These are phyloP conservation scores for Nakaseomyces bracarensis DNA, from an alignment of 1,139 yeast species.

Conservation along the genomic window DNA sequence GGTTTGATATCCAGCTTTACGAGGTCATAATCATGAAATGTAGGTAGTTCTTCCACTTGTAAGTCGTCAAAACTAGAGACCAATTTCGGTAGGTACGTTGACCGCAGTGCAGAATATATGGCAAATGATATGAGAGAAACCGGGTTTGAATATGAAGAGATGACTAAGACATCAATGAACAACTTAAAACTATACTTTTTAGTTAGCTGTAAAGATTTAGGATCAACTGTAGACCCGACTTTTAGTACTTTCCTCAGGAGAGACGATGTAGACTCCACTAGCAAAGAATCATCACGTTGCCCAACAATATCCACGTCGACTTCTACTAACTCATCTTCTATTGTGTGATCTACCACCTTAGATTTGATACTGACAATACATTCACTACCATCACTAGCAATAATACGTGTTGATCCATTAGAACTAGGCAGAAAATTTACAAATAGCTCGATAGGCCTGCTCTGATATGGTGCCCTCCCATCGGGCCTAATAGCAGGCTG, in stretches of 20 bases:
- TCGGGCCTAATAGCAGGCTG: constrained; percentile 72
- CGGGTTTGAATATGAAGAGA: constrained; percentile 65
- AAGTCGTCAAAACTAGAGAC: constrained; percentile 51
- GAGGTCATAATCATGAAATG: constrained; percentile 76
- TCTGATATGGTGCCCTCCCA: constrained; percentile 63
- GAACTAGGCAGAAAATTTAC: constrained; percentile 77
- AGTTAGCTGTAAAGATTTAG: constrained; percentile 52
- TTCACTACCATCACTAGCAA: constrained; percentile 84
- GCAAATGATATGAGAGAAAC: constrained; percentile 71
- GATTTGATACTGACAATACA: constrained; percentile 85
- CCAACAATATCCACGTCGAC: constrained; percentile 74
- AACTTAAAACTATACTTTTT: constrained; percentile 67
- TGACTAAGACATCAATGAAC: constrained; percentile 67
- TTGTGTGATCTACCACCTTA: constrained; percentile 57
- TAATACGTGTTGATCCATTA: constrained; percentile 83
- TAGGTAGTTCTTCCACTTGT: constrained; percentile 72
- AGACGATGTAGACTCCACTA: constrained; percentile 51
- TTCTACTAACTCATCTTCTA: constrained; percentile 43
- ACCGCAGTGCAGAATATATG: constrained; percentile 67
- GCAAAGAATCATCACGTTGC: constrained; percentile 58
- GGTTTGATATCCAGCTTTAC: constrained; percentile 55
- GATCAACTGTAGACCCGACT: constrained; percentile 27
- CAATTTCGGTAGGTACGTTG: constrained; percentile 68
- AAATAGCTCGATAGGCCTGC: constrained; percentile 77
- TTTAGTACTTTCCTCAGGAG: constrained; percentile 36